These are phyloP conservation scores for Aspergillus sclerotioniger DNA, from an alignment of 495 filamentous ascomycete genomes.

Conservation along the genomic window DNA sequence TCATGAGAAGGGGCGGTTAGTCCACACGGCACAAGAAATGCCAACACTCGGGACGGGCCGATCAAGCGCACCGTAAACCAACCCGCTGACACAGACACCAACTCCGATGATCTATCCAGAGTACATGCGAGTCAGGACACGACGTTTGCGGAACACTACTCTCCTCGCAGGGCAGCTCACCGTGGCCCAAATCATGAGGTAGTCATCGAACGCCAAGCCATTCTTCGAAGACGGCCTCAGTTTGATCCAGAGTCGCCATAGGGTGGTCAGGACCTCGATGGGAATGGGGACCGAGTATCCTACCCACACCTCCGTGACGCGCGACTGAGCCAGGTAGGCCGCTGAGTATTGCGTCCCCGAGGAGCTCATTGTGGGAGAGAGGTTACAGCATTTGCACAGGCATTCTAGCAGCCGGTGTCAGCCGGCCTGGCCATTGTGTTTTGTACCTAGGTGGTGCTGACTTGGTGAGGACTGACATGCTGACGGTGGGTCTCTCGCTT, in stretches of 20 bases:
- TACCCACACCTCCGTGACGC: conserved; percentile 10
- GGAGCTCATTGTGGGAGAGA: neutral
- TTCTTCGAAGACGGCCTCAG: conserved; percentile 9
- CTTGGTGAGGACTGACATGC: neutral
- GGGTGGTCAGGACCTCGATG: conserved; percentile 17
- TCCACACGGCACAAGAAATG: neutral
- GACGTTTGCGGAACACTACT: neutral
- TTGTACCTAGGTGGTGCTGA: neutral
- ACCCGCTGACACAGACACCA: conserved; percentile 14
- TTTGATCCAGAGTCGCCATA: conserved; percentile 19
- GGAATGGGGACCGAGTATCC: conserved; percentile 24
- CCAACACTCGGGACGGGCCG: neutral
- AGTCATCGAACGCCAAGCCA: conserved; percentile 18
- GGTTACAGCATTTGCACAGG: neutral
- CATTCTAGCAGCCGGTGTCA: neutral
- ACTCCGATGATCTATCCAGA: conserved; percentile 12
- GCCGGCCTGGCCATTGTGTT: neutral
- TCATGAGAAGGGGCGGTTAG: neutral
- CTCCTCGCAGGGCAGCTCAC: conserved; percentile 2
- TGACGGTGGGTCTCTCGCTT: neutral
- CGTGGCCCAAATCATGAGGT: conserved; percentile 13
- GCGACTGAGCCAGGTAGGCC: conserved; percentile 10
- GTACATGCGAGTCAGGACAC: neutral
- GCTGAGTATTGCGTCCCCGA: neutral
- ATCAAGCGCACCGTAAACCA: conserved; percentile 15